Base-by-base conservation (phyloP, 495 filamentous ascomycete genomes). In the Parathielavia hyrcaniae region DNA sequence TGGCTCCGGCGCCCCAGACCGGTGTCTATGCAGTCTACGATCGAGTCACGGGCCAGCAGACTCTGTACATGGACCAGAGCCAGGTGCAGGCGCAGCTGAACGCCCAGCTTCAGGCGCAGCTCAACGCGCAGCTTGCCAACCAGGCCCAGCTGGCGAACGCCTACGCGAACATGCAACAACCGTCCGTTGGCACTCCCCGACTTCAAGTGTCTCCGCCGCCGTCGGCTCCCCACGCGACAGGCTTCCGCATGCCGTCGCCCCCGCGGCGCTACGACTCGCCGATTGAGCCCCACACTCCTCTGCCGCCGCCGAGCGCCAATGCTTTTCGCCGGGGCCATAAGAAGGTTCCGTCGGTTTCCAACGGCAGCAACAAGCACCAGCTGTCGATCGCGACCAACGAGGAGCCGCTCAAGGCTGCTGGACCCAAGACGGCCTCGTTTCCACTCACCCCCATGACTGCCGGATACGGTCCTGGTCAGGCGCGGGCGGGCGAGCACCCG, bases 281-380 rank as follows among this genome's bases (percentile, higher is more conserved):
- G 73, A 55, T 82, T 79, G 86, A 91, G 46, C 62, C 63, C 53
- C 79, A 85, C 14, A 77, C 79, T 46, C 86, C 88, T 7, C 79
- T 92, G 40, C 89, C 89, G 35, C 88, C 87, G 4, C 88, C 88
- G 56, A 90, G 88, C 50, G 82, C 84, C 38, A 90, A 86, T 63
- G 87, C 89, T 16, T 96, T 96, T 75, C 91, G 91, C 55, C 88
- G 90, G 56, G 87, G 89, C 34, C 91, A 97, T 74, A 90, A 91
- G 74, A 97, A 96, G 81, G 82, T 85, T 14, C 82, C 83, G n/a
- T 92, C 92, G 3, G 83, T 91, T 44, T 82, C 81, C 45, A 76
- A 79, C 64, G 26, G 26, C 6, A 3, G 3, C 26, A 85, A 81
- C 67, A 72, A 75, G n/a, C n/a, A n/a, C 20, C 81, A 74, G 38